Conservation (phyloP, 495 filamentous ascomycete species). For the Xylaria longipes region DNA sequence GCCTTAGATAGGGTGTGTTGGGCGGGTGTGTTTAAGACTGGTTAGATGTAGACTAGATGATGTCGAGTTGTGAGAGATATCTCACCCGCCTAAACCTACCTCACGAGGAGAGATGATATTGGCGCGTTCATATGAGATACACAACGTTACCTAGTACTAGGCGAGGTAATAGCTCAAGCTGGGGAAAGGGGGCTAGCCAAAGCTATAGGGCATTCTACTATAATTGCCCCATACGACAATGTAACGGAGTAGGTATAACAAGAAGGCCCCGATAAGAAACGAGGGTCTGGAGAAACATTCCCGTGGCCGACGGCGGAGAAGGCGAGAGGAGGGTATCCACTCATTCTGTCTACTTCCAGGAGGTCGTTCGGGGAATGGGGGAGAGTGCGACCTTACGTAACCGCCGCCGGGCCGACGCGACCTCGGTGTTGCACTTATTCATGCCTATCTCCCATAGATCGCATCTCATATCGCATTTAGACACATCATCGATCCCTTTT, state of each 20-base stretch:
- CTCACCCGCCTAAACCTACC: not conserved
- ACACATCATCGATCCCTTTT: not conserved
- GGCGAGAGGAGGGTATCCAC: conserved; percentile 6
- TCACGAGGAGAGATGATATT: not conserved
- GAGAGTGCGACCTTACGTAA: not conserved
- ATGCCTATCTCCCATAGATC: not conserved
- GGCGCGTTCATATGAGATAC: not conserved
- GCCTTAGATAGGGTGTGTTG: not conserved
- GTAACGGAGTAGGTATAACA: not conserved
- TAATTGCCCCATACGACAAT: not conserved
- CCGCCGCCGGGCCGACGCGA: not conserved
- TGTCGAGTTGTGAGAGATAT: not conserved
- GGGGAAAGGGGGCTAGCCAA: not conserved
- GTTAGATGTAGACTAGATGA: not conserved
- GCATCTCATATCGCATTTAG: not conserved
- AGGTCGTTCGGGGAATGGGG: not conserved
- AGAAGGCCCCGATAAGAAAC: not conserved
- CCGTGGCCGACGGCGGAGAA: conserved; percentile 18
- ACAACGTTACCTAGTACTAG: not conserved
- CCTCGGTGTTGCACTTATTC: not conserved
- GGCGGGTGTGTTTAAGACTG: not conserved
- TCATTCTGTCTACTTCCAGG: not conserved
- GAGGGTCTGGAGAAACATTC: not conserved
- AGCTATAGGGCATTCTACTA: not conserved
- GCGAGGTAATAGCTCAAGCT: not conserved